phyloP scores from a whole-genome alignment of 129 eudicot species.

The carrot (Daucus carota) region DH1_v3.0 NC_030382.2:51990501-51991000 shows the following conservation, averaged over 20 bases:
- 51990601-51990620: conserved; percentile 3
- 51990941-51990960: not conserved
- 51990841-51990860: not conserved
- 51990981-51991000: not conserved
- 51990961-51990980: no score
- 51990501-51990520: conserved; percentile 15
- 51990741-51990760: not conserved
- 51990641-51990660: not conserved
- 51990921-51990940: not conserved
- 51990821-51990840: not conserved
- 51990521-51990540: conserved; percentile 5
- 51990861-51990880: not conserved
- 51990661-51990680: conserved; percentile 4
- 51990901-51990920: not conserved
- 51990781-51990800: not conserved
- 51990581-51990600: conserved; percentile 1
- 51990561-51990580: conserved; percentile 15
- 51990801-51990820: not conserved
- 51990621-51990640: conserved; percentile 7
- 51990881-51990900: not conserved
- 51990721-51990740: not conserved
- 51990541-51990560: conserved; percentile 21
- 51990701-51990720: not conserved
- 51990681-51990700: not conserved
- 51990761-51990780: not conserved